phyloP scores from a whole-genome alignment of 352 stramenopile genomes.

The Nothophytophthora sp. region DNA sequence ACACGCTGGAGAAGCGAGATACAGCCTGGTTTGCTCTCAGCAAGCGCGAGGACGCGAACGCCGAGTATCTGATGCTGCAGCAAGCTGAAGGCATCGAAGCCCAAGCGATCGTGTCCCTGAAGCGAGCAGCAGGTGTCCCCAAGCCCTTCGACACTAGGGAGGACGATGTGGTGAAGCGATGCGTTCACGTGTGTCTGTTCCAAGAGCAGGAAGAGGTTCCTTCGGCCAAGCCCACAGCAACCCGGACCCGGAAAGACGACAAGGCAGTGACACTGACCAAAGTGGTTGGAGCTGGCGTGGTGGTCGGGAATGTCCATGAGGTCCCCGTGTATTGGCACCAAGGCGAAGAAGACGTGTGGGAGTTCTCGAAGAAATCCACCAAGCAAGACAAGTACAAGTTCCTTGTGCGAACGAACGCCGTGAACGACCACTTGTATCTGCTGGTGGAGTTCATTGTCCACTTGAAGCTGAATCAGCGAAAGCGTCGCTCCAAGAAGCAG shows the following conservation, averaged over 20 bases:
- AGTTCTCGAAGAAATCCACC: conserved; percentile 76
- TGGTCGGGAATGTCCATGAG: conserved; percentile 79
- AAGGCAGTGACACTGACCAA: conserved; percentile 2
- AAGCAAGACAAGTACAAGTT: conserved; percentile 87
- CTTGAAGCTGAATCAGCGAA: conserved; percentile 33
- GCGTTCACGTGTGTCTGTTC: conserved; percentile 80
- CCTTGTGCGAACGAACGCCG: conserved; percentile 65
- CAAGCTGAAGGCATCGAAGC: conserved; percentile 54
- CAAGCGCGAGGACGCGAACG: conserved; percentile 23
- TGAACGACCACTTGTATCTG: conserved; percentile 69
- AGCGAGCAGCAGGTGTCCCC: conserved; percentile 64
- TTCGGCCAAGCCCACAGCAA: conserved; percentile 6
- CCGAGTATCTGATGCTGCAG: conserved; percentile 45
- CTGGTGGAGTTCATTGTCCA: conserved; percentile 80
- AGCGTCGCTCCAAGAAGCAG: conserved; percentile 16
- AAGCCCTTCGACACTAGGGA: conserved; percentile 80
- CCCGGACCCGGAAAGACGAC: conserved; percentile 6
- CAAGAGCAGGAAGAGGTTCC: conserved; percentile 51
- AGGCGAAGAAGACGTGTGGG: conserved; percentile 77
- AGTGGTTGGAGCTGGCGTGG: conserved; percentile 26
- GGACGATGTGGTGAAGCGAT: conserved; percentile 77
- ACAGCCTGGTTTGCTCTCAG: conserved; percentile 25
- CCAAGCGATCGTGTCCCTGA: conserved; percentile 78
- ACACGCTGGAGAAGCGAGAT: conserved; percentile 37
- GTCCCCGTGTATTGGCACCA: conserved; percentile 74